Evolutionary conservation across 352 stramenopile genomes (phyloP), one percentile per base, ranked within the genome.

Genomic region (Phytophthora niederhauseri): DNA sequence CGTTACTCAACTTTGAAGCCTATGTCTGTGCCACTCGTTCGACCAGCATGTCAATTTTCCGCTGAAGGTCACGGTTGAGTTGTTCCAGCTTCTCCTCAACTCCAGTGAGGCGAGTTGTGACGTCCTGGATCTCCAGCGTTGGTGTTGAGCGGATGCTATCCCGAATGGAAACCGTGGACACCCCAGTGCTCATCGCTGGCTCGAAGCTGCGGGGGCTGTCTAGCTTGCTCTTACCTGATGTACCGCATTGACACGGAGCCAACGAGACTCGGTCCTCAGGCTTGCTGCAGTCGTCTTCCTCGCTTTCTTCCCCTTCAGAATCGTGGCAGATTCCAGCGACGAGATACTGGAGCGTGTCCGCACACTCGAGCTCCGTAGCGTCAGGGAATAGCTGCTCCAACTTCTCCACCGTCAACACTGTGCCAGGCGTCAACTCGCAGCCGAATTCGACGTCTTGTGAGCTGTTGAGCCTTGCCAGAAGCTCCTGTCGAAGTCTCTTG

Each of bases 11-110:
- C 5, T 28, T 28, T 28, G 8, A 53, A 30, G n/a, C 19, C 30
- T 59, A 49, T n/a, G 36, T 6, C 19, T 49, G 34, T 7, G 30
- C 12, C 30, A 59, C 22, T 45, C 41, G 41, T 20, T 60, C 54
- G 31, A 60, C 34, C 22, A 60, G 19, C 54, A 60, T 9, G 14
- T 60, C 54, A 34, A 50, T 50, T 36, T 48, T 50, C 30, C 56
- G 45, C 20, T 64, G 45, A 38, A 64, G 57, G 15, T 4, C 15
- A 6, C 24, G 17, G n/a, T 41, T 46, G 19, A 64, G 30, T 24
- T 57, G 30, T 49, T 64, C 57, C 30, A 64, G 41, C 15, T 56
- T 54, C 11, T 64, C 11, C 15, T 55, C 49, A 50, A 60, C 20
- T 50, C 34, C 54, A 36, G 14, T 9, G 7, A 60, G 6, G 22